Evolutionary conservation across 768 basidiomycete genomes (phyloP).

Genomic region (Lanmaoa pseudosensibilis): DNA sequence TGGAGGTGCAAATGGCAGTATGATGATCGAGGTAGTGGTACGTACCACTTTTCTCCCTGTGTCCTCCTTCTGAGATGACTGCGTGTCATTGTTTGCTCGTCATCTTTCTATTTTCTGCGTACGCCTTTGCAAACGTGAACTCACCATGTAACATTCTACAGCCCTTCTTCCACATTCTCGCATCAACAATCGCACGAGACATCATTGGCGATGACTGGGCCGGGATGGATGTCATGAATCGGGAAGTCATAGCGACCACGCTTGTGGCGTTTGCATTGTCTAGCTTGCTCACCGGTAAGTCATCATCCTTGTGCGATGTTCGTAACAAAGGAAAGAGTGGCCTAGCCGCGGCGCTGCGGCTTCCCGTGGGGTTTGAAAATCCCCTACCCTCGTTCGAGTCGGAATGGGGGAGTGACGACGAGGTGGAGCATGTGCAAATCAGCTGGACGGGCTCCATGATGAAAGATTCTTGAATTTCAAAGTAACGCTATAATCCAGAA

Average conservation of each 20-base stretch:
- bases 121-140: background rate
- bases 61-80: background rate
- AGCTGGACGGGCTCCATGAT: background rate
- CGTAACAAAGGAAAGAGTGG: background rate
- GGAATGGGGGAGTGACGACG: background rate
- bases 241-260: constrained; percentile 86
- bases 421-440: background rate
- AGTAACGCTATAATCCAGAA: background rate
- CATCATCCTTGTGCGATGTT: background rate
- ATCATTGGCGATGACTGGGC: constrained; percentile 40
- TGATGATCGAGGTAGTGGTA: constrained; percentile 99
- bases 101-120: background rate
- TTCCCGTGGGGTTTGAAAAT: background rate
- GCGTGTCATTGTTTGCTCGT: background rate
- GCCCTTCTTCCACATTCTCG: constrained; percentile 96
- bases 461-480: constrained; percentile 15
- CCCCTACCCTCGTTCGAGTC: background rate
- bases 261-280: constrained; percentile 86
- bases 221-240: constrained; percentile 55
- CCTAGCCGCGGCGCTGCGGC: background rate
- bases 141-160: constrained; percentile 25
- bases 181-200: constrained; percentile 66
- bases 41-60: constrained; percentile 29
- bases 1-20: constrained; percentile 86
- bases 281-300: constrained; percentile 78